Evolutionary conservation across 2,329 filamentous ascomycete genomes (phyloP), one percentile per base, ranked within the genome.

Genomic region (Microcera coccophila): DNA sequence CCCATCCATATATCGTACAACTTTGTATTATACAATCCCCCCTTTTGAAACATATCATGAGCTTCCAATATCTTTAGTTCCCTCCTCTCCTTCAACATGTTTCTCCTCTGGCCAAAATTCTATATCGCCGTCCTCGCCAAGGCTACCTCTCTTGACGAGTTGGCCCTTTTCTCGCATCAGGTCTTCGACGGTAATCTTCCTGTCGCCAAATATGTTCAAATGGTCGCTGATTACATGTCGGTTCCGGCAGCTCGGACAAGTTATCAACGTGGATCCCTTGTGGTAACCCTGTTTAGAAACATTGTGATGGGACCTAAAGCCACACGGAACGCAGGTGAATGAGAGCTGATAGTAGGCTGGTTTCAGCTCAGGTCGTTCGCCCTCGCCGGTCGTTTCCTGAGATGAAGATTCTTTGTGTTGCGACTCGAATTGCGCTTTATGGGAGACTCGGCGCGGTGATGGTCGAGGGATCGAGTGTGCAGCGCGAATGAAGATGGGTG

Each of bases 221-320:
- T 98, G 87, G 65, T 98, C 93, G 60, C 82, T 85, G 58, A 98
- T 97, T 53, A 98, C 70, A 70, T 98, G 93, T 18, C 90, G 79
- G 62, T 88, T 90, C 59, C 84, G 82, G 68, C 93, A 98, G 3
- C 74, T 72, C 0, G 93, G 91, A 62, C 93, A 98, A 24, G 85
- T 84, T 52, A 97, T 90, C 44, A 98, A 73, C 4, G 93, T 85
- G 1, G 89, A 91, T 26, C 93, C 93, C 50, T 84, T 76, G 67
- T 97, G 90, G 63, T 98, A 98, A 22, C 89, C 93, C 62, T 97
- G 93, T 67, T 97, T 96, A 21, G 88, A 89, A 57, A 98, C 75
- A 38, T 78, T 78, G 69, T 98, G 94, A 11, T 82, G 77, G n/a
- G 88, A 94, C 44, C 90, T 84, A 26, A 78, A 71, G 35, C 76